Percentiles rank a stretch among this genome's conserved stretches.
These are phyloP conservation scores for Candida endomychidarum DNA, from an alignment of 805 yeast genomes.

Conservation along the genomic window DNA sequence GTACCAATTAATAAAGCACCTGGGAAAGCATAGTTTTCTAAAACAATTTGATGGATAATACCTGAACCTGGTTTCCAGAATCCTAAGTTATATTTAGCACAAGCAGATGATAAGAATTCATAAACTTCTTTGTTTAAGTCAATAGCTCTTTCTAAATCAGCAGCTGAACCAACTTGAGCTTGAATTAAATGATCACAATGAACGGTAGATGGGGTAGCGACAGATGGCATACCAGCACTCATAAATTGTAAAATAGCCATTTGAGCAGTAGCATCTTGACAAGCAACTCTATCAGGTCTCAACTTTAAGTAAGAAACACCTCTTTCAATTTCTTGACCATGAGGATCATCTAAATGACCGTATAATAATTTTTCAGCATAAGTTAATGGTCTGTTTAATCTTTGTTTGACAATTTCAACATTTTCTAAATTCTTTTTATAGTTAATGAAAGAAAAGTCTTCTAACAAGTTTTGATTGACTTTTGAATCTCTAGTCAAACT, in stretches of 20 bases:
- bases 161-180: slow-evolving; percentile 87
- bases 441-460: slow-evolving; percentile 80
- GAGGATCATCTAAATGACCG: slow-evolving; percentile 93
- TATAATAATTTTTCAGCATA: slow-evolving; percentile 94
- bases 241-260: slow-evolving; percentile 96
- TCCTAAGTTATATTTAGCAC: slow-evolving; percentile 94
- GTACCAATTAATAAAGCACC: slow-evolving; percentile 96
- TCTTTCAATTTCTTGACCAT: slow-evolving; percentile 78
- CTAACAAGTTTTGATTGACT: slow-evolving; percentile 78
- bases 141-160: slow-evolving; percentile 83
- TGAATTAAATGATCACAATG: slow-evolving; percentile 98
- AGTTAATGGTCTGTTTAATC: slow-evolving; percentile 86
- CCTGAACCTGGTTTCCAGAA: slow-evolving; percentile 99
- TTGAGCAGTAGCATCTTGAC: slow-evolving; percentile 99
- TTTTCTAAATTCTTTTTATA: slow-evolving; percentile 90
- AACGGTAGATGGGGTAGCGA: slow-evolving; percentile 92
- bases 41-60: slow-evolving; percentile 93
- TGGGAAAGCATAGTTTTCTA: slow-evolving; percentile 96
- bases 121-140: slow-evolving; percentile 91
- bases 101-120: slow-evolving; percentile 85
- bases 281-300: slow-evolving; percentile 97
- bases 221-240: slow-evolving; percentile 90
- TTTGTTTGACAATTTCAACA: slow-evolving; percentile 76
- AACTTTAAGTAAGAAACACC: slow-evolving; percentile 90
- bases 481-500: slow-evolving; percentile 63